Base-by-base conservation (phyloP, 2,329 filamentous ascomycete species). In the Apiospora arundinis region DNA sequence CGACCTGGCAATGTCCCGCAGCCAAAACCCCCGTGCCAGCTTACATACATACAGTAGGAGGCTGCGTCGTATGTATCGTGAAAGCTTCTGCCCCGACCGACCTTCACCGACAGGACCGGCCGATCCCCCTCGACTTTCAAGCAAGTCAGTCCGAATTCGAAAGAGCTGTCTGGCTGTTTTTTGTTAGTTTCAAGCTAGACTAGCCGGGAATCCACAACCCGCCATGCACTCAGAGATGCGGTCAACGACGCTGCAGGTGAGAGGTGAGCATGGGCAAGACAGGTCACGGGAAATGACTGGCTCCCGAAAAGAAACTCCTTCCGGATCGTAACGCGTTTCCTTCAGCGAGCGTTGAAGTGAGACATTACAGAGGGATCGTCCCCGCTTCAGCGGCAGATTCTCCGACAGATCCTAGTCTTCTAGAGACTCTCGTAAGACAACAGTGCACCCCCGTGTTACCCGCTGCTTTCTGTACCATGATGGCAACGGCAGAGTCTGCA, bases 341-440 rank as follows among this genome's bases (percentile, higher is more conserved):
- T 18, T 32, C 52, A 60, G 32, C 28, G 7, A n/a, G 56, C 49
- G 49, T 40, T 63, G 16, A 40, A n/a, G 56, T 63, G 56, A 63
- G 56, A 63, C 56, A 63, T 63, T 37, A 28, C 52, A 37, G 37
- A 21, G 11, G 56, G 21, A n/a, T 63, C 32, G 28, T 63, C 56
- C 56, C 56, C 56, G 32, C 56, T n/a, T 28, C 8, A 40, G 56
- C 56, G 56, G 56, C 56, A 63, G 56, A 63, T 63, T 63, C 28
- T 63, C 56, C 56, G 56, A 63, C 56, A 63, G 56, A 37, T 40
- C 56, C 56, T n/a, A 63, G 56, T 63, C 56, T 32, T 40, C 32
- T 18, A 40, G 56, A 21, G 56, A 40, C 56, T 40, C 56, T 63
- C 56, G 56, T 63, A 63, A 63, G 56, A 63, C 40, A 28, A 40